A percentile compares a stretch with the other conserved stretches of the same genome.
phyloP scores from a whole-genome alignment of 1,284 basidiomycete species.

The Marasmius tenuissimus region DNA sequence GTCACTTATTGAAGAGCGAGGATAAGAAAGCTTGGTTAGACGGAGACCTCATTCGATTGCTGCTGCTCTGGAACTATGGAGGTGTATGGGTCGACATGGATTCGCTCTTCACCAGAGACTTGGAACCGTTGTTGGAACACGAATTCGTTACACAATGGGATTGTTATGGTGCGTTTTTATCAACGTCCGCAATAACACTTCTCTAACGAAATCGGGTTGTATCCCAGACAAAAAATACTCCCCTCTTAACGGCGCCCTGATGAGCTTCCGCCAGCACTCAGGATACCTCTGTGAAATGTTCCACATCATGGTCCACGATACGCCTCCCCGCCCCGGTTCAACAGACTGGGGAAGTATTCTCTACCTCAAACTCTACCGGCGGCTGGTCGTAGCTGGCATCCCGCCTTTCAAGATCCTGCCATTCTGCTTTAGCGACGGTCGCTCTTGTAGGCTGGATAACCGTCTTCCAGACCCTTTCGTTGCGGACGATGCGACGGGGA shows the following conservation, averaged over 20 bases:
- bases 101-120: constrained; percentile 80
- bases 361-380: constrained; percentile 85
- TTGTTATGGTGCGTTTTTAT: constrained; percentile 74
- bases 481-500: constrained; percentile 56
- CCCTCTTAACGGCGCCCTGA: constrained; percentile 88
- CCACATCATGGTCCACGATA: constrained; percentile 79
- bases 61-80: constrained; percentile 87
- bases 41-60: constrained; percentile 82
- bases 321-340: constrained; percentile 72
- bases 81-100: constrained; percentile 98
- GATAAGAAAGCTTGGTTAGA: constrained; percentile 92
- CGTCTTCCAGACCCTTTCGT: constrained; percentile 87
- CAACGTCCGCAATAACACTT: neutral
- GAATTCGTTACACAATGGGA: constrained; percentile 98
- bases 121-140: constrained; percentile 81
- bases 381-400: constrained; percentile 70
- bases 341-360: constrained; percentile 92
- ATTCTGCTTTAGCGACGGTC: constrained; percentile 89
- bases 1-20: constrained; percentile 52
- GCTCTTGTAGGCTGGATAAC: constrained; percentile 88
- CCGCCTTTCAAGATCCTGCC: constrained; percentile 89
- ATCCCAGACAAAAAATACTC: constrained; percentile 79
- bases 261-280: constrained; percentile 86
- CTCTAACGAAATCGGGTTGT: neutral
- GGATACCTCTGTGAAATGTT: constrained; percentile 96